Evolutionary conservation across 2,329 filamentous ascomycete species (phyloP).

Genomic region (Trichoderma sp.): DNA sequence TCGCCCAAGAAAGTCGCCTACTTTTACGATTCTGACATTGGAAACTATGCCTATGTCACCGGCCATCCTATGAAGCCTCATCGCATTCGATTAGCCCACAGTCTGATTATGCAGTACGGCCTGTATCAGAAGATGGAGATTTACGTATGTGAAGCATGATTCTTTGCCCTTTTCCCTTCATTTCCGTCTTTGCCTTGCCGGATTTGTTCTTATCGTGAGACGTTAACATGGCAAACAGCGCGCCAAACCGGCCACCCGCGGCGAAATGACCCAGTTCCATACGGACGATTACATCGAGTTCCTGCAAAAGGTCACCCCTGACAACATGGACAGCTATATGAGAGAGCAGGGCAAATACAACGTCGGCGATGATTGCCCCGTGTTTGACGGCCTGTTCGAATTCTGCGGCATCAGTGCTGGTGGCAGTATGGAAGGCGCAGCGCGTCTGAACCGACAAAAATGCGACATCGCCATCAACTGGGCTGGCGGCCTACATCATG

Average conservation of each 20-base stretch:
- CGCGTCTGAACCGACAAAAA: slow-evolving; percentile 83
- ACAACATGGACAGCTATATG: slow-evolving; percentile 94
- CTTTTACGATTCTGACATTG: slow-evolving; percentile 97
- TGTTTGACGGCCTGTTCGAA: slow-evolving; percentile 96
- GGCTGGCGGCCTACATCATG: slow-evolving; percentile 95
- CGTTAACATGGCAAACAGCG: slow-evolving; percentile 47
- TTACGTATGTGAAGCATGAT: slow-evolving; percentile 55
- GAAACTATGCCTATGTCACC: slow-evolving; percentile 95
- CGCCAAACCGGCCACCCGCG: slow-evolving; percentile 79
- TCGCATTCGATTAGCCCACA: slow-evolving; percentile 90
- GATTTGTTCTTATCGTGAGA: background rate
- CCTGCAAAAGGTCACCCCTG: slow-evolving; percentile 88
- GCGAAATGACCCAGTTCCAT: slow-evolving; percentile 93
- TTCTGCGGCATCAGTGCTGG: slow-evolving; percentile 95
- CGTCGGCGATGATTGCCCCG: slow-evolving; percentile 92
- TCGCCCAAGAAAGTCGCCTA: slow-evolving; percentile 83
- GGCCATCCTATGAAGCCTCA: slow-evolving; percentile 99
- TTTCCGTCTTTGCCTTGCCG: too few species aligned
- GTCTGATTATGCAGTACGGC: slow-evolving; percentile 92
- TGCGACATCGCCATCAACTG: slow-evolving; percentile 98
- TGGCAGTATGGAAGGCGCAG: slow-evolving; percentile 89
- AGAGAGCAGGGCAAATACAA: slow-evolving; percentile 94
- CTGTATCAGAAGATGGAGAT: slow-evolving; percentile 96
- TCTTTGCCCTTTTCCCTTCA: background rate
- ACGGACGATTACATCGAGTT: slow-evolving; percentile 96